Base-by-base conservation (phyloP, 129 eudicot genomes). In the Helichrysum umbraculigerum region DNA sequence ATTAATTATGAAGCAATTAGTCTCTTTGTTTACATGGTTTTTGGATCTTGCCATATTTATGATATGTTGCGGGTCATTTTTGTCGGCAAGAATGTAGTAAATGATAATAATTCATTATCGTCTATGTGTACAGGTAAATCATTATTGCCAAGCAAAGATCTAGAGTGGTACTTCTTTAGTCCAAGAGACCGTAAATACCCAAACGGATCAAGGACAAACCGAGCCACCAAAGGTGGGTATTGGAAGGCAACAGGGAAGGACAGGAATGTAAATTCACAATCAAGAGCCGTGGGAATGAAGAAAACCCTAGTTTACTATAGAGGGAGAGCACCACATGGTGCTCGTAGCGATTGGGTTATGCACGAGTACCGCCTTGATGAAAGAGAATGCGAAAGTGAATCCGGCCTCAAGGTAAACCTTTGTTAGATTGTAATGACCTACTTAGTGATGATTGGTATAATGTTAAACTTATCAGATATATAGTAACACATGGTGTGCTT, bases 161-260 rank as follows among this genome's bases (percentile, higher is more conserved):
- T 93, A 32, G 98, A 93, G 70, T 93, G 98, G 98, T 93, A 90
- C 66, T 93, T 90, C 86, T 93, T 93, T 59, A 93, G 98, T 75
- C 98, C 98, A 12, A 78, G 98, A 70, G 98, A 93, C 32, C 91
- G 98, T 4, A 93, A 93, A 73, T 93, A 93, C 78, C 97, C 98
- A 2, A 93, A 93, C 68, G 98, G 98, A 29, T 88, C 97, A 33
- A 85, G 98, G 79, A 93, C 98, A 4, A 93, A 93, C 62, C 87
- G 98, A 44, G 98, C 98, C 50, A 93, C 98, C 0, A 88, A 89
- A 85, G 89, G 92, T 25, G 98, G 98, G 34, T 93, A 93, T 42
- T 93, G 98, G 98, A 93, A 93, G 87, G 96, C 98, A 4, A 93
- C 98, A 1, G 98, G 98, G 14, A 93, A 93, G 85, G 98, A 93